Percentiles rank a stretch among this genome's conserved stretches.
Evolutionary conservation across 2,329 filamentous ascomycete genomes (phyloP).

Genomic region (Diplodia corticola): DNA sequence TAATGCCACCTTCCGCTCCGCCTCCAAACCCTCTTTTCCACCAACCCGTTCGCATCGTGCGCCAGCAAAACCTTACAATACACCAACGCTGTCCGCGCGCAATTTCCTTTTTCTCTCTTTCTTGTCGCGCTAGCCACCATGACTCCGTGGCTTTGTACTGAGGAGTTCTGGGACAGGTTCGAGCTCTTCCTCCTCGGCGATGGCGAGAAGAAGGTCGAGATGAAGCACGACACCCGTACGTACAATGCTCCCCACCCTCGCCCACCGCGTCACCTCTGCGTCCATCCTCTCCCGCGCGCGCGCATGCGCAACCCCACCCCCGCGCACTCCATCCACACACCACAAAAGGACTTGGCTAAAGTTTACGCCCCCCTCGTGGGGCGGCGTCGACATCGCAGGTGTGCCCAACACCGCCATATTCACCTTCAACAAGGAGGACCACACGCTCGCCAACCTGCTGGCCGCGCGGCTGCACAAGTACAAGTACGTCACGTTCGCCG

Average conservation of each 20-base stretch:
- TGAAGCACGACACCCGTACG: constrained; percentile 85
- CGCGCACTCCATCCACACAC: not conserved
- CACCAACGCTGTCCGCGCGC: not conserved
- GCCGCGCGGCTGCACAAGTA: constrained; percentile 82
- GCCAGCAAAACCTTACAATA: not conserved
- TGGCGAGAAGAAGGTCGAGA: constrained; percentile 90
- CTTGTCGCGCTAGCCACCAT: constrained; percentile 12
- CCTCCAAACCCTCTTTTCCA: not conserved
- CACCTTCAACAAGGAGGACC: constrained; percentile 93
- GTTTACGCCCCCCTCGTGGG: not conserved
- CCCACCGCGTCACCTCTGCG: not conserved
- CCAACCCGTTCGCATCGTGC: not conserved
- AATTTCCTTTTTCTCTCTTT: too few relatives aligned
- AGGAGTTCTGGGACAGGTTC: constrained; percentile 61
- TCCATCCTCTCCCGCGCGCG: not conserved
- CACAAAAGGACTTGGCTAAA: not conserved
- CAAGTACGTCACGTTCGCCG: constrained; percentile 82
- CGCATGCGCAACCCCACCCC: not conserved
- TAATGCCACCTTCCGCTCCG: not conserved
- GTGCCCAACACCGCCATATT: constrained; percentile 96
- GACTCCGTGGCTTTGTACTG: constrained; percentile 23
- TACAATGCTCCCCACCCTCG: constrained; percentile 25
- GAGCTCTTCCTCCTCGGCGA: constrained; percentile 87
- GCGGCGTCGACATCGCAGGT: constrained; percentile 51
- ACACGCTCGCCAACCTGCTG: constrained; percentile 90